Conservation (phyloP, 108 stramenopile genomes). For the Cyclotella cryptica region DNA sequence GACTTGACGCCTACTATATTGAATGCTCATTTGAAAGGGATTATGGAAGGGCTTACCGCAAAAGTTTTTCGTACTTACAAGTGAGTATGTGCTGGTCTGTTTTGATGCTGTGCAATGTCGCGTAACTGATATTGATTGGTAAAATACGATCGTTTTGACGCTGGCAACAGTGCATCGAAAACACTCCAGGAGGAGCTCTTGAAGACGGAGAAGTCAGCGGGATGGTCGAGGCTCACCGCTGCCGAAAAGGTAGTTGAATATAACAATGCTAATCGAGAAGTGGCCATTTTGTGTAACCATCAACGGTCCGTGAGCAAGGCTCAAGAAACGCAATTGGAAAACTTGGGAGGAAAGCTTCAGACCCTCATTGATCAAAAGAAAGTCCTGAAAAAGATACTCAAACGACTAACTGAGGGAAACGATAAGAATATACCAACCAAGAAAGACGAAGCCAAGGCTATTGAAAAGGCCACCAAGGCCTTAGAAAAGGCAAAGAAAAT, state of each 20-base stretch:
- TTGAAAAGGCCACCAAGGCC: slow-evolving; percentile 68
- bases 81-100: not conserved
- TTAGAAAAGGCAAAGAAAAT: slow-evolving; percentile 87
- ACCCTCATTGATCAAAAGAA: slow-evolving; percentile 90
- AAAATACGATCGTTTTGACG: not conserved
- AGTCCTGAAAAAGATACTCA: slow-evolving; percentile 83
- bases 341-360: slow-evolving; percentile 74
- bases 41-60: slow-evolving; percentile 99
- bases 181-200: slow-evolving; percentile 97
- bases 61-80: slow-evolving; percentile 99
- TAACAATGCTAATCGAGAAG: slow-evolving; percentile 99
- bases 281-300: slow-evolving; percentile 99
- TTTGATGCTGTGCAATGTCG: not conserved
- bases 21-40: slow-evolving; percentile 92
- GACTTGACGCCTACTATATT: slow-evolving; percentile 90
- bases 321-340: slow-evolving; percentile 88
- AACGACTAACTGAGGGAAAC: slow-evolving; percentile 64
- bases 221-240: slow-evolving; percentile 82
- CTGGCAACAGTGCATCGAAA: slow-evolving; percentile 76
- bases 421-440: slow-evolving; percentile 78
- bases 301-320: slow-evolving; percentile 98
- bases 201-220: slow-evolving; percentile 68
- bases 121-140: not conserved
- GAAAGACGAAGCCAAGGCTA: slow-evolving; percentile 68
- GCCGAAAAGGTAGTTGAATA: slow-evolving; percentile 96